Percentiles rank a stretch among this genome's conserved stretches.
phyloP scores from a whole-genome alignment of 2,329 filamentous ascomycete genomes.

The Aspergillus sp. region DNA sequence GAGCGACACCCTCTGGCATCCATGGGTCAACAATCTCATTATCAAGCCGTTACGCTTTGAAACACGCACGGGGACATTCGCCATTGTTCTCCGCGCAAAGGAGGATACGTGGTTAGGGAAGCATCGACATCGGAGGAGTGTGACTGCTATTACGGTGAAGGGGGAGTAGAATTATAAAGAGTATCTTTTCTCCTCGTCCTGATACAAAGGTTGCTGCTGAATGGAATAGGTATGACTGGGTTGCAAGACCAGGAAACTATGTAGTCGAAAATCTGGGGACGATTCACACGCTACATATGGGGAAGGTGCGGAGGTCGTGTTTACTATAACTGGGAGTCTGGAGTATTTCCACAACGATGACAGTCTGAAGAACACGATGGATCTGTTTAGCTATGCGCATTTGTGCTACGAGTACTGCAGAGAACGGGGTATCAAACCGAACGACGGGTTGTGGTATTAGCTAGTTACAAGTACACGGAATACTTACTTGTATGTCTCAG shows the following conservation, averaged over 20 bases:
- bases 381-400: slow-evolving; percentile 16
- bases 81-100: slow-evolving; percentile 12
- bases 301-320: slow-evolving; percentile 13
- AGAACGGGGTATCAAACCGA: slow-evolving; percentile 11
- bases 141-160: slow-evolving; percentile 13
- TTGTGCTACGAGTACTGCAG: slow-evolving; percentile 18
- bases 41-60: slow-evolving; percentile 19
- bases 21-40: slow-evolving; percentile 12
- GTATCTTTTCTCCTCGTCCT: slow-evolving; percentile 4
- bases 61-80: slow-evolving; percentile 13
- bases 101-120: slow-evolving; percentile 15
- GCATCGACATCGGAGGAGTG: slow-evolving; percentile 15
- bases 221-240: slow-evolving; percentile 14
- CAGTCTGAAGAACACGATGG: slow-evolving; percentile 17
- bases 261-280: slow-evolving; percentile 17
- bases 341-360: slow-evolving; percentile 19
- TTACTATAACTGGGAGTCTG: slow-evolving; percentile 12
- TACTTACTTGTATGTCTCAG: too few species aligned
- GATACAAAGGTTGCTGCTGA: background rate
- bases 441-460: slow-evolving; percentile 6
- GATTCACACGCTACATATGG: slow-evolving; percentile 19
- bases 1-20: slow-evolving; percentile 15
- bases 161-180: slow-evolving; percentile 17
- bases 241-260: slow-evolving; percentile 15
- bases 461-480: too few species aligned